Evolutionary conservation across 768 basidiomycete species (phyloP).

Genomic region (Mycena haematopus): DNA sequence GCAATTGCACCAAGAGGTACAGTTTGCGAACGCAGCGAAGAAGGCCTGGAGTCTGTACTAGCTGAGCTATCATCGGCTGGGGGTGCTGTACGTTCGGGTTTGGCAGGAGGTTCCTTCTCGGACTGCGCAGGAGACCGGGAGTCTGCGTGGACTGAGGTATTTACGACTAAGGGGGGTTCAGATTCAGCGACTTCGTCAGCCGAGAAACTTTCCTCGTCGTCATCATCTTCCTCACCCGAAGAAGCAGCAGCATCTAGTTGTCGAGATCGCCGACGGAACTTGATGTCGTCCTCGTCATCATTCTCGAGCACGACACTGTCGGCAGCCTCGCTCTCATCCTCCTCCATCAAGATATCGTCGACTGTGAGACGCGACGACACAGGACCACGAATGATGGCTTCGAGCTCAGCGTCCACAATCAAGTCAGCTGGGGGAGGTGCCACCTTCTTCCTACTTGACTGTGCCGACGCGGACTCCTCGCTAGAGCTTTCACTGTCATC

Average conservation of each 20-base stretch:
- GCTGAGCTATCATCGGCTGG: slow-evolving; percentile 4
- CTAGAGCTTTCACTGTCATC: slow-evolving; percentile 17
- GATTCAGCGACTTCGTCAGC: slow-evolving; percentile 36
- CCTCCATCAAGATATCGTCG: slow-evolving; percentile 30
- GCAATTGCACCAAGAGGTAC: slow-evolving; percentile 15
- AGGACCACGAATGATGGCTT: slow-evolving; percentile 52
- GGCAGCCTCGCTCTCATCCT: slow-evolving; percentile 10
- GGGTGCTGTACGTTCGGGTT: slow-evolving; percentile 20
- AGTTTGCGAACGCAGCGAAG: slow-evolving; percentile 7
- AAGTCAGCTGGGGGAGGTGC: neutral
- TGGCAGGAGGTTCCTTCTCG: slow-evolving; percentile 26
- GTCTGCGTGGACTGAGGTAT: neutral
- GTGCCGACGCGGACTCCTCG: slow-evolving; percentile 18
- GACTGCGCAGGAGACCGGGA: slow-evolving; percentile 11
- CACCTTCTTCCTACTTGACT: slow-evolving; percentile 6
- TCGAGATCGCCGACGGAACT: slow-evolving; percentile 36
- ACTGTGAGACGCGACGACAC: slow-evolving; percentile 36
- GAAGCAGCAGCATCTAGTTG: slow-evolving; percentile 40
- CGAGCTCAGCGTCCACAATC: slow-evolving; percentile 36
- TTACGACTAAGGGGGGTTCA: slow-evolving; percentile 1
- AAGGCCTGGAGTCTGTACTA: slow-evolving; percentile 5
- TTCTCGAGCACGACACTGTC: slow-evolving; percentile 28
- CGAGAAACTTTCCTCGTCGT: slow-evolving; percentile 45
- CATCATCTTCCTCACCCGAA: slow-evolving; percentile 49
- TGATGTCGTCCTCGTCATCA: slow-evolving; percentile 22